A percentile compares a stretch with the other conserved stretches of the same genome.
phyloP scores from a whole-genome alignment of 768 basidiomycete species.

The Phylloporus sp. region DNA sequence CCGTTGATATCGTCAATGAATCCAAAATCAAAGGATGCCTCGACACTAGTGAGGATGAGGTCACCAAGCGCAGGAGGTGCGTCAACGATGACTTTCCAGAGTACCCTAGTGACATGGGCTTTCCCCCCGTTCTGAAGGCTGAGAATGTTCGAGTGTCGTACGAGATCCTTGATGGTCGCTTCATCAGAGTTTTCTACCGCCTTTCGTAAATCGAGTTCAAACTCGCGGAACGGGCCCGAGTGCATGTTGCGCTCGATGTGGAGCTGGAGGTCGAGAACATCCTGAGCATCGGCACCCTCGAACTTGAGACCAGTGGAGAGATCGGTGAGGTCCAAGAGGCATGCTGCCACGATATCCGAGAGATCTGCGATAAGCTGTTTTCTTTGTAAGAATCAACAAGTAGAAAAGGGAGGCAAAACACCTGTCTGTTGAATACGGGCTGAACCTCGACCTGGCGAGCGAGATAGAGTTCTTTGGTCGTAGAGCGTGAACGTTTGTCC shows the following conservation, averaged over 20 bases:
- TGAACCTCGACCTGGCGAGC: slow-evolving; percentile 98
- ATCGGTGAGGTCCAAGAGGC: slow-evolving; percentile 74
- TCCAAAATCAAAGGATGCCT: slow-evolving; percentile 75
- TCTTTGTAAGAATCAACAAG: slow-evolving; percentile 8
- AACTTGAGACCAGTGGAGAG: slow-evolving; percentile 69
- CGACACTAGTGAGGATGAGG: slow-evolving; percentile 63
- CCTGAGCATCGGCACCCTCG: slow-evolving; percentile 72
- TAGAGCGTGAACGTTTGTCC: slow-evolving; percentile 92
- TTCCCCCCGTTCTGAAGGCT: slow-evolving; percentile 55
- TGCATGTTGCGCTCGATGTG: slow-evolving; percentile 55
- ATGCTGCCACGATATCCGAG: slow-evolving; percentile 85
- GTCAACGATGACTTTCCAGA: slow-evolving; percentile 90
- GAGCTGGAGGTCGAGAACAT: slow-evolving; percentile 70
- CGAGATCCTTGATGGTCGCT: slow-evolving; percentile 60
- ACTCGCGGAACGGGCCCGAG: slow-evolving; percentile 75
- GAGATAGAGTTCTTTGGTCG: slow-evolving; percentile 95
- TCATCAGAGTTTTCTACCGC: slow-evolving; percentile 62
- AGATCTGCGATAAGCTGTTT: slow-evolving; percentile 89
- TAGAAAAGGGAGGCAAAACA: slow-evolving; percentile 29
- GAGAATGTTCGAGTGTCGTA: slow-evolving; percentile 64
- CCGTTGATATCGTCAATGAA: slow-evolving; percentile 98
- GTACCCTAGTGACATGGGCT: slow-evolving; percentile 77
- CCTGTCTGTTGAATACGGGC: slow-evolving; percentile 94
- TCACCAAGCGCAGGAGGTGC: slow-evolving; percentile 70
- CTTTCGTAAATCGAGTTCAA: slow-evolving; percentile 81